Evolutionary conservation across 129 eudicot genomes (phyloP).

Genomic region (Saposhnikovia divaricata): DNA sequence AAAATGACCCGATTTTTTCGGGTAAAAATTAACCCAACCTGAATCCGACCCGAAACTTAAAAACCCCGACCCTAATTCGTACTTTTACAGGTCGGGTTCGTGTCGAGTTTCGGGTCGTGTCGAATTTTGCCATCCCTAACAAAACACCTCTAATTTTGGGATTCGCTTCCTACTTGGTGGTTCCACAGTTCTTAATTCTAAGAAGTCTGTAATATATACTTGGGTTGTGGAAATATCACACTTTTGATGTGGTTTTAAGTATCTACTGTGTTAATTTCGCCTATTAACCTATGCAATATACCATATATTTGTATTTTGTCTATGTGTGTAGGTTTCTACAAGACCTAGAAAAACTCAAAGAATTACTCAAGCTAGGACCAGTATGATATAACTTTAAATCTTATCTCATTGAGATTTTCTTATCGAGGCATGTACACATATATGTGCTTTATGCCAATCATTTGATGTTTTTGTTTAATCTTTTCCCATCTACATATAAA

Average conservation of each 20-base stretch:
- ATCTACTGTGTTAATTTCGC: background rate
- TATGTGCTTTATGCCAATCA: background rate
- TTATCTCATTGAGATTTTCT: background rate
- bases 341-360: constrained; percentile 95
- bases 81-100: too few species aligned
- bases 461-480: background rate
- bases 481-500: background rate
- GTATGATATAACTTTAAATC: constrained; percentile 34
- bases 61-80: too few species aligned
- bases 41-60: too few species aligned
- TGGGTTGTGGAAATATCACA: background rate
- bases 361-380: constrained; percentile 53
- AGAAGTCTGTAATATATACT: constrained; percentile 40
- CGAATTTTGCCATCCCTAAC: too few species aligned
- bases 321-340: constrained; percentile 53
- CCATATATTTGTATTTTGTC: constrained; percentile 3
- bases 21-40: too few species aligned
- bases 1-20: too few species aligned
- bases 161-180: constrained; percentile 92
- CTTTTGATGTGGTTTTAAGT: background rate
- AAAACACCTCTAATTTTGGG: constrained; percentile 68
- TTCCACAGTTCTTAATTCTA: constrained; percentile 75
- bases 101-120: too few species aligned
- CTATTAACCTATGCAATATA: background rate
- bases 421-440: background rate